Percentiles rank a stretch among this genome's conserved stretches.
These are phyloP conservation scores for Stylosanthes scabra DNA, from an alignment of 331 rosid species.

Conservation along the genomic window DNA sequence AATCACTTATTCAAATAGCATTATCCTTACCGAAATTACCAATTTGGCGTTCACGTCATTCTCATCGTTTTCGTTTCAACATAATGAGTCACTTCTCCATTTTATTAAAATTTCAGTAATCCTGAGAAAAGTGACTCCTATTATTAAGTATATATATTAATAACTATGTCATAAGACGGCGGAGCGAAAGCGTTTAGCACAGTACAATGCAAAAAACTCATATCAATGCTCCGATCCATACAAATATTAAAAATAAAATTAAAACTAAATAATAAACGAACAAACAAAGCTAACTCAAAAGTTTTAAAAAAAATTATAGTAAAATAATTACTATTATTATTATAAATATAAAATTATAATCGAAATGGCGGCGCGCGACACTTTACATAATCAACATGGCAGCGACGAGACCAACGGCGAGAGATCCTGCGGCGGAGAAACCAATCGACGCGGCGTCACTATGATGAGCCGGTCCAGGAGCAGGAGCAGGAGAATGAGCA, in stretches of 20 bases:
- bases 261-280: neutral
- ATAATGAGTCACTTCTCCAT: neutral
- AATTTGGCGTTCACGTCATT: neutral
- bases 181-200: neutral
- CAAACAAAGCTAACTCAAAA: neutral
- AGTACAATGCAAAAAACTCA: neutral
- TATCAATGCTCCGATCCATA: no score
- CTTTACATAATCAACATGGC: constrained; percentile 38
- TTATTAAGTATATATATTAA: neutral
- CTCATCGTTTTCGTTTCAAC: neutral
- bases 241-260: no score
- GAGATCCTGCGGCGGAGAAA: constrained; percentile 38
- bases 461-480: constrained; percentile 30
- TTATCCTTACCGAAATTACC: no score
- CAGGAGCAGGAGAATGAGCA: constrained; percentile 41
- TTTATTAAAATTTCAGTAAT: no score
- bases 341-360: neutral
- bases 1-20: no score
- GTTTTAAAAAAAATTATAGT: neutral
- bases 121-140: no score
- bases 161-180: neutral
- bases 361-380: neutral
- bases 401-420: constrained; percentile 25
- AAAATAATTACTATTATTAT: neutral
- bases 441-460: constrained; percentile 37